Evolutionary conservation across 345 rosid genomes (phyloP).

Genomic region (Heritiera littoralis): DNA sequence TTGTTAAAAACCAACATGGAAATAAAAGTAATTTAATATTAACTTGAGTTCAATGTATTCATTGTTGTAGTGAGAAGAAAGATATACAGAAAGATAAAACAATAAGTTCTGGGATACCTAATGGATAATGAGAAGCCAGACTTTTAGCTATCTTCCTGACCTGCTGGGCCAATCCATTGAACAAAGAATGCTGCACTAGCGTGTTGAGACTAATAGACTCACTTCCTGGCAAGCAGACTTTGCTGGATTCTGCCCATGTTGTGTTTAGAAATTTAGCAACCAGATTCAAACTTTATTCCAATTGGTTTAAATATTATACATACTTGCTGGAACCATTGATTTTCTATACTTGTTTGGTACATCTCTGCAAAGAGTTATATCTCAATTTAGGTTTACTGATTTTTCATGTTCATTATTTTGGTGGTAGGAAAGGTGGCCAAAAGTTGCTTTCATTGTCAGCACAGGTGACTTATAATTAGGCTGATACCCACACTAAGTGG

Average conservation of each 20-base stretch:
- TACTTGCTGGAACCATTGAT: neutral
- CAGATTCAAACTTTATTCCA: neutral
- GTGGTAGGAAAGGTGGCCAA: slow-evolving; percentile 9
- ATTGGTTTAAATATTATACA: neutral
- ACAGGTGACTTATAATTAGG: neutral
- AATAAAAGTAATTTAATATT: neutral
- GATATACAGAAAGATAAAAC: neutral
- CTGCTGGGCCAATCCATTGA: neutral
- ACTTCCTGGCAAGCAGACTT: neutral
- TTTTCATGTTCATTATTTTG: neutral
- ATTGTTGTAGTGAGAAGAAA: neutral
- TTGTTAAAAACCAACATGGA: neutral
- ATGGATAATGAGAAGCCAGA: neutral
- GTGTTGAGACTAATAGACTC: neutral
- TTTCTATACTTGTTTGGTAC: neutral
- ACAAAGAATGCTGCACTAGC: neutral
- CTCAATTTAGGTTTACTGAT: neutral
- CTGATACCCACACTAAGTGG: neutral
- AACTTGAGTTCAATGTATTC: neutral
- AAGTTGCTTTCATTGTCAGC: neutral
- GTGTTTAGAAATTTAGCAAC: neutral
- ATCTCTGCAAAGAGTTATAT: neutral
- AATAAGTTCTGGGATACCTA: neutral
- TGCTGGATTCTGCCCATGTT: neutral
- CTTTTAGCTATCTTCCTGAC: neutral